Percentiles rank a stretch among this genome's conserved stretches.
Conservation (phyloP, 2,329 filamentous ascomycete genomes). For the Fusarium brevicatenulatum region DNA sequence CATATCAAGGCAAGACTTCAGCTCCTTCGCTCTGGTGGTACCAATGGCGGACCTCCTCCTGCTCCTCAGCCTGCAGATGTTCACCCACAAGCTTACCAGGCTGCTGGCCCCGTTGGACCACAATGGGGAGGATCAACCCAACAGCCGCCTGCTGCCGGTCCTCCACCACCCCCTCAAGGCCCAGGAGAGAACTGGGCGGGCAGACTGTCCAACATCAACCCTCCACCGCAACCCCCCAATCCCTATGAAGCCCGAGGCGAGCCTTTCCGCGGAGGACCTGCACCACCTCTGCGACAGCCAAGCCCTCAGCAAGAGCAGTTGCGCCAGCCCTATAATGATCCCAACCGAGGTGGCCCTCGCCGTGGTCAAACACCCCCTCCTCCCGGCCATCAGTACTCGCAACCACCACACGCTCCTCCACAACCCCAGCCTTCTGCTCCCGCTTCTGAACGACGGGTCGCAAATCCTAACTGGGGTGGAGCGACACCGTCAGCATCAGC, state of each 20-base stretch:
- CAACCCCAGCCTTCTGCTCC: slow-evolving; percentile 61
- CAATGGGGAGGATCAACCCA: slow-evolving; percentile 87
- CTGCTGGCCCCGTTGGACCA: slow-evolving; percentile 81
- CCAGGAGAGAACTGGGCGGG: slow-evolving; percentile 67
- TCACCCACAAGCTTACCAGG: slow-evolving; percentile 93
- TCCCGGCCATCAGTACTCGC: slow-evolving; percentile 58
- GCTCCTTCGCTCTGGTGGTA: slow-evolving; percentile 83
- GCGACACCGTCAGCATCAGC: slow-evolving; percentile 58
- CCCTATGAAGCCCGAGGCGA: slow-evolving; percentile 81
- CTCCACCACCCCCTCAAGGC: slow-evolving; percentile 70
- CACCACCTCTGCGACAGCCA: slow-evolving; percentile 74
- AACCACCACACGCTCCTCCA: slow-evolving; percentile 62
- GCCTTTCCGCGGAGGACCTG: slow-evolving; percentile 72
- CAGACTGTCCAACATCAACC: slow-evolving; percentile 82
- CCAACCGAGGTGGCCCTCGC: slow-evolving; percentile 50
- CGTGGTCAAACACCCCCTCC: slow-evolving; percentile 58
- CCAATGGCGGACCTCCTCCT: slow-evolving; percentile 76
- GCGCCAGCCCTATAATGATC: slow-evolving; percentile 69
- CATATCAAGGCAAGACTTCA: slow-evolving; percentile 97
- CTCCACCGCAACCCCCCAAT: slow-evolving; percentile 78
- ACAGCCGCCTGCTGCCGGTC: slow-evolving; percentile 61
- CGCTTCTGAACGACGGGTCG: slow-evolving; percentile 61
- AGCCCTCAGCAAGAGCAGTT: slow-evolving; percentile 78
- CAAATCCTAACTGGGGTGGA: slow-evolving; percentile 70
- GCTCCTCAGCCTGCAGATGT: slow-evolving; percentile 95